These are phyloP conservation scores for Fomitopsis serialis DNA, from an alignment of 768 basidiomycete species.

Conservation along the genomic window DNA sequence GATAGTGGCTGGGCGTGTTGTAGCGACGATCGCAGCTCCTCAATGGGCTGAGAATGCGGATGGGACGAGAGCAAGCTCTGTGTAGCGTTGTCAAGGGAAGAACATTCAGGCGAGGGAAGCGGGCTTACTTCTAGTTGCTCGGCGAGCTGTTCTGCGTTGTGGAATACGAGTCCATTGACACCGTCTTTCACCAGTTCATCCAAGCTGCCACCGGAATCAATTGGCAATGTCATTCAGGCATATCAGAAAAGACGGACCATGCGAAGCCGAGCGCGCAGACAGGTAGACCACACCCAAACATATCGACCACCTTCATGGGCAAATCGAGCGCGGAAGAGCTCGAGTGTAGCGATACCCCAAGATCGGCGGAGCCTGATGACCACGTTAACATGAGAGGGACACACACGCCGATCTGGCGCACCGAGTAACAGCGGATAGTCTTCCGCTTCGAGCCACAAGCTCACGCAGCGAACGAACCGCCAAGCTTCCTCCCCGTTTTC, in stretches of 20 bases:
- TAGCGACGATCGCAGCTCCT: slow-evolving; percentile 48
- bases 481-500: slow-evolving; percentile 35
- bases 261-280: slow-evolving; percentile 86
- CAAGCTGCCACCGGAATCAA: slow-evolving; percentile 42
- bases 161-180: slow-evolving; percentile 80
- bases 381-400: background rate
- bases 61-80: slow-evolving; percentile 59
- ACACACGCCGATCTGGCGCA: slow-evolving; percentile 17
- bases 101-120: background rate
- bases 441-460: slow-evolving; percentile 82
- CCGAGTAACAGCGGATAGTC: slow-evolving; percentile 90
- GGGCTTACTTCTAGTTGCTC: slow-evolving; percentile 59
- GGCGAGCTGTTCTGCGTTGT: slow-evolving; percentile 60
- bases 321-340: slow-evolving; percentile 89
- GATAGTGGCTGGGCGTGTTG: slow-evolving; percentile 10
- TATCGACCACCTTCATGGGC: slow-evolving; percentile 99
- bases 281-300: slow-evolving; percentile 96
- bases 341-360: slow-evolving; percentile 87
- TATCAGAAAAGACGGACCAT: slow-evolving; percentile 51
- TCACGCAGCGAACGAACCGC: slow-evolving; percentile 73
- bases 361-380: slow-evolving; percentile 73
- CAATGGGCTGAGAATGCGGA: slow-evolving; percentile 48
- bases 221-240: background rate
- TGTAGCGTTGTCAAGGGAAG: background rate
- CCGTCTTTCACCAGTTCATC: slow-evolving; percentile 82